Evolutionary conservation across 2,329 filamentous ascomycete species (phyloP).

Genomic region (Metarhizium rileyi): DNA sequence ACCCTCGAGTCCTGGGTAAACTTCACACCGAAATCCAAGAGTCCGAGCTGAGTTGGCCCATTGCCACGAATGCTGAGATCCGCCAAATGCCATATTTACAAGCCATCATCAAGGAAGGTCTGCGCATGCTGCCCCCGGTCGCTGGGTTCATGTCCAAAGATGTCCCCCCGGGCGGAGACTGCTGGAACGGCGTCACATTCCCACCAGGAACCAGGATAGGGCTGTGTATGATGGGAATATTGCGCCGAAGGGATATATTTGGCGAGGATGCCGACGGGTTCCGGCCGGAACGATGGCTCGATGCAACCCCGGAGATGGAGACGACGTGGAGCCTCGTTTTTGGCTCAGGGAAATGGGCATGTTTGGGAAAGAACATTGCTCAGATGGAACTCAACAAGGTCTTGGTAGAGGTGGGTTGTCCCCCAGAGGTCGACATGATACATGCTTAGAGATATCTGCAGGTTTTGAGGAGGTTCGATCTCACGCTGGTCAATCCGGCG

Average conservation of each 20-base stretch:
- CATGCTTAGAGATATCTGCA: conserved; percentile 1
- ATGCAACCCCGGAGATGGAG: conserved; percentile 26
- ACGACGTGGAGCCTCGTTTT: conserved; percentile 28
- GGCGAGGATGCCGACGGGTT: conserved; percentile 25
- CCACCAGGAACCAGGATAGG: conserved; percentile 24
- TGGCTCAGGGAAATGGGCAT: conserved; percentile 28
- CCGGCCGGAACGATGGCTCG: conserved; percentile 27
- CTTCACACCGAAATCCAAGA: conserved; percentile 25
- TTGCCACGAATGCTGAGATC: conserved; percentile 24
- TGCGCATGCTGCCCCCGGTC: conserved; percentile 28
- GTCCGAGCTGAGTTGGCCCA: conserved; percentile 8
- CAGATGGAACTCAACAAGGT: conserved; percentile 29
- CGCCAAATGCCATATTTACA: conserved; percentile 32
- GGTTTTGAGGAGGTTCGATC: conserved; percentile 22
- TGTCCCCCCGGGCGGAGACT: conserved; percentile 20
- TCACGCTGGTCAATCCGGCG: conserved; percentile 20
- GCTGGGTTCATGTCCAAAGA: conserved; percentile 27
- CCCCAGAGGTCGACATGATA: neutral
- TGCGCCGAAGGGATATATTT: conserved; percentile 22
- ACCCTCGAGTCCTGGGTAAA: conserved; percentile 33
- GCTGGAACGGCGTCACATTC: conserved; percentile 21
- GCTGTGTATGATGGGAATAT: conserved; percentile 25
- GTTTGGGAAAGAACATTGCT: conserved; percentile 28
- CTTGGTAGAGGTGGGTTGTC: conserved; percentile 28
- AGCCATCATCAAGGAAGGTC: conserved; percentile 40